Conservation (phyloP, 805 yeast species). For the Candida quercuum region DNA sequence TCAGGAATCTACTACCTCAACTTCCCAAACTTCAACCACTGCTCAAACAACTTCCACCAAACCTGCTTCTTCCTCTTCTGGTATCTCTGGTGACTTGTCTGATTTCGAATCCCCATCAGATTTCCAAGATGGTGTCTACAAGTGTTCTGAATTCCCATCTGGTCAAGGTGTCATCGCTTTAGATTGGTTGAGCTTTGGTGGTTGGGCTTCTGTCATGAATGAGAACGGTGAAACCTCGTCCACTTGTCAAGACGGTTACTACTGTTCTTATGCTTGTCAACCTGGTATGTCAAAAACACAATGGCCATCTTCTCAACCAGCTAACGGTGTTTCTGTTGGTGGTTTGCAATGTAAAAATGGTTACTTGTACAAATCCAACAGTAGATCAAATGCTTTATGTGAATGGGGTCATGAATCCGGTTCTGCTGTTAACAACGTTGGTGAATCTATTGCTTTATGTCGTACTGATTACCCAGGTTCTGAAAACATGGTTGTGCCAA, state of each 20-base stretch:
- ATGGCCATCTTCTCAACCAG: constrained; percentile 89
- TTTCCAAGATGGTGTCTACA: constrained; percentile 66
- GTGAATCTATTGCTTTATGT: constrained; percentile 77
- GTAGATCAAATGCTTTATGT: constrained; percentile 63
- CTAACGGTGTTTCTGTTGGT: constrained; percentile 86
- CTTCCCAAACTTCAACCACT: constrained; percentile 20
- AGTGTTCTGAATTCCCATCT: constrained; percentile 65
- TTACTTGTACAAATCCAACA: constrained; percentile 74
- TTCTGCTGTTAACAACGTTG: constrained; percentile 56
- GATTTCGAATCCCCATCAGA: constrained; percentile 43
- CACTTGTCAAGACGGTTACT: constrained; percentile 79
- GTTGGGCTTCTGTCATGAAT: constrained; percentile 51
- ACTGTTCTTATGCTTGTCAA: constrained; percentile 98
- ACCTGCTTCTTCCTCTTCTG: constrained; percentile 13
- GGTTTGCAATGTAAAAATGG: constrained; percentile 85
- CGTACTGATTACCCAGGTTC: constrained; percentile 99
- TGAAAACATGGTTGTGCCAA: constrained; percentile 96
- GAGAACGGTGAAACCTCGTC: constrained; percentile 55
- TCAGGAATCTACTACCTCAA: constrained; percentile 9
- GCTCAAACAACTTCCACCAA: constrained; percentile 9
- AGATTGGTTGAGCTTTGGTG: constrained; percentile 50
- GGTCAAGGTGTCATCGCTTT: constrained; percentile 82
- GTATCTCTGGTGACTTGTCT: constrained; percentile 47
- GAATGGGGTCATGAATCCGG: constrained; percentile 80
- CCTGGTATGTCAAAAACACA: constrained; percentile 99